Evolutionary conservation across 495 filamentous ascomycete species (phyloP).

Genomic region (Aspergillus egyptiacus): DNA sequence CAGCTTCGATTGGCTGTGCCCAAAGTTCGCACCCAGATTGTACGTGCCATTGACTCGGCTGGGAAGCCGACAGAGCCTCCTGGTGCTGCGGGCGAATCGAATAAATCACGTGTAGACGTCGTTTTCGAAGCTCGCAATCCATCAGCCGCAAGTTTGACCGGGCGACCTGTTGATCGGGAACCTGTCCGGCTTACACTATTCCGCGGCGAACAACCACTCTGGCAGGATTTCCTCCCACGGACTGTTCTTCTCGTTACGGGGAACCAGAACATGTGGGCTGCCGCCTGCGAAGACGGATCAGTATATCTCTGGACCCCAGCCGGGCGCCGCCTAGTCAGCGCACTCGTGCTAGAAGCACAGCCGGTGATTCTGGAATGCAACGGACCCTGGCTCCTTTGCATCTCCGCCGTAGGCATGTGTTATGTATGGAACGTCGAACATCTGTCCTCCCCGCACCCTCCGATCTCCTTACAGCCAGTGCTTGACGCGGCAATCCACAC

Average conservation of each 20-base stretch:
- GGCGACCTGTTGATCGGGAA: slow-evolving; percentile 58
- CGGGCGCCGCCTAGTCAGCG: slow-evolving; percentile 77
- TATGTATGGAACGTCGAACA: slow-evolving; percentile 91
- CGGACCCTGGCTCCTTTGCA: slow-evolving; percentile 81
- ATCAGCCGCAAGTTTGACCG: slow-evolving; percentile 49
- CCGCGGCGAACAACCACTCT: slow-evolving; percentile 76
- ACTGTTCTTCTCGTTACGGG: slow-evolving; percentile 81
- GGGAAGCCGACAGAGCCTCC: slow-evolving; percentile 45
- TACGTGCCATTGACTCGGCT: slow-evolving; percentile 45
- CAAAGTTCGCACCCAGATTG: slow-evolving; percentile 73
- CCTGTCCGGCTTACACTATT: slow-evolving; percentile 76
- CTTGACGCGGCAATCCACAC: slow-evolving; percentile 78
- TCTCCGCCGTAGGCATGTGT: slow-evolving; percentile 82
- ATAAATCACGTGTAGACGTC: slow-evolving; percentile 54
- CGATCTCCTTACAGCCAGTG: slow-evolving; percentile 82
- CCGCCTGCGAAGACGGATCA: slow-evolving; percentile 89
- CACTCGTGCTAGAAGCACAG: slow-evolving; percentile 82
- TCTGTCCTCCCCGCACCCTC: slow-evolving; percentile 79
- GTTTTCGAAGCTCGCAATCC: slow-evolving; percentile 73
- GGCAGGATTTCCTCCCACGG: slow-evolving; percentile 88
- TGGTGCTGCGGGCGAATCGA: slow-evolving; percentile 48
- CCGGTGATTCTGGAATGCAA: slow-evolving; percentile 88
- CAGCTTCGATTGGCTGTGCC: slow-evolving; percentile 88
- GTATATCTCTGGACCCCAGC: slow-evolving; percentile 91
- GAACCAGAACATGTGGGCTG: slow-evolving; percentile 85